phyloP scores from a whole-genome alignment of 352 stramenopile species.

The Globisporangium spiculum region DNA sequence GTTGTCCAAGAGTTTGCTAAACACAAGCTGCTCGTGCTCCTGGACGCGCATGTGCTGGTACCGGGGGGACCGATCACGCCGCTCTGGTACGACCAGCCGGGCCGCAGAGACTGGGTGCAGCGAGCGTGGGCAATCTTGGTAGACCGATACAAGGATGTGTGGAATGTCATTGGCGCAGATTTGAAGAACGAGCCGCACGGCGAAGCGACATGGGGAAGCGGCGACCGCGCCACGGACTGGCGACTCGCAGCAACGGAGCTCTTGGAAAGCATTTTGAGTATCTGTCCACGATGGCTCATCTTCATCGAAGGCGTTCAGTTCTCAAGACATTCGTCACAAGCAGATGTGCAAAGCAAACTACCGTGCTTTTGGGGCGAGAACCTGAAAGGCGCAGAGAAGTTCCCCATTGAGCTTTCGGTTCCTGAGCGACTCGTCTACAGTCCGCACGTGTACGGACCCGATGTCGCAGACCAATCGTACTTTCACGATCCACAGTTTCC shows the following conservation, averaged over 20 bases:
- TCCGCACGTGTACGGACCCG: constrained; percentile 48
- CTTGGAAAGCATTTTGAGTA: constrained; percentile 21
- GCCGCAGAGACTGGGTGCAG: constrained; percentile 21
- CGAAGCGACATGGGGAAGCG: constrained; percentile 40
- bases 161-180: constrained; percentile 54
- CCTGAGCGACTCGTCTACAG: constrained; percentile 47
- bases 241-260: constrained; percentile 33
- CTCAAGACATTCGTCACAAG: neutral
- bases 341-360: neutral
- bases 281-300: constrained; percentile 46
- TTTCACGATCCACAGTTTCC: constrained; percentile 37
- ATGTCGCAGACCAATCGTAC: constrained; percentile 42
- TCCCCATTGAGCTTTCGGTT: constrained; percentile 28
- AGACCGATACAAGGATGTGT: constrained; percentile 23
- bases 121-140: constrained; percentile 39
- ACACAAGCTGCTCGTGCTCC: constrained; percentile 37
- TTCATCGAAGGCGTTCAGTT: constrained; percentile 54
- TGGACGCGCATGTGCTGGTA: constrained; percentile 51
- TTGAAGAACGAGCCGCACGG: constrained; percentile 63
- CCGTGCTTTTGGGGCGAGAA: constrained; percentile 60
- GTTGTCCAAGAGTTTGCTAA: constrained; percentile 29
- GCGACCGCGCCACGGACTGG: constrained; percentile 42
- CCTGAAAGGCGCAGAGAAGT: constrained; percentile 25
- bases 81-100: constrained; percentile 42
- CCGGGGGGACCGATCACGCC: constrained; percentile 30